phyloP scores from a whole-genome alignment of 306 rosid genomes.

The Oxytropis ochrocephala region DNA sequence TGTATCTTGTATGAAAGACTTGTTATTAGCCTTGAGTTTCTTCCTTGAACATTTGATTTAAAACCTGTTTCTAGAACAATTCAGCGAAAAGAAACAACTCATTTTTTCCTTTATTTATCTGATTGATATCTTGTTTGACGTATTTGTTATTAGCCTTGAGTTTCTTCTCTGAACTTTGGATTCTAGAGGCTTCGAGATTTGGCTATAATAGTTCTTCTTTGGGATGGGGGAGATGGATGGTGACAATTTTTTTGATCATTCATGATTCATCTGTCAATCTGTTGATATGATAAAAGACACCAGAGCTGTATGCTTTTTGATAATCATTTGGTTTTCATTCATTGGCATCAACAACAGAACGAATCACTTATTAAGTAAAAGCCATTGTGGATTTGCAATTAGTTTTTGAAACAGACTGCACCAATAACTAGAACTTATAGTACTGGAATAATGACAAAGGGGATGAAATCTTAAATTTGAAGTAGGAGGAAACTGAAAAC shows the following conservation, averaged over 20 bases:
- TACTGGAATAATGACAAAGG: background rate
- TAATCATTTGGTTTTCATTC: background rate
- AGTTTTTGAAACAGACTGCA: background rate
- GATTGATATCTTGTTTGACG: background rate
- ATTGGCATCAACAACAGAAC: background rate
- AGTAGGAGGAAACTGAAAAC: background rate
- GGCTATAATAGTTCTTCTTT: background rate
- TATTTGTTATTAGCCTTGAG: background rate
- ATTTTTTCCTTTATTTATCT: slow-evolving; percentile 2
- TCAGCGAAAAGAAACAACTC: background rate
- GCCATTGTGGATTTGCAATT: background rate
- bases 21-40: background rate
- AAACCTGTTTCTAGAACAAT: background rate
- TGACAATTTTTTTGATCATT: background rate
- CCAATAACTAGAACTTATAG: background rate
- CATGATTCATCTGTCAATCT: background rate
- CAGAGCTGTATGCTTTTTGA: background rate
- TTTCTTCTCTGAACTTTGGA: slow-evolving; percentile 1
- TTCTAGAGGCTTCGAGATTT: background rate
- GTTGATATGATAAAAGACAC: background rate
- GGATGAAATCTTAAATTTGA: background rate
- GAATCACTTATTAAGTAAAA: background rate
- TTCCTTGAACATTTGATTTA: slow-evolving; percentile 2
- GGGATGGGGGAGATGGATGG: background rate
- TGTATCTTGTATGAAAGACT: background rate